Evolutionary conservation across 2,329 filamentous ascomycete species (phyloP).

Genomic region (Fragosphaeria purpurea): DNA sequence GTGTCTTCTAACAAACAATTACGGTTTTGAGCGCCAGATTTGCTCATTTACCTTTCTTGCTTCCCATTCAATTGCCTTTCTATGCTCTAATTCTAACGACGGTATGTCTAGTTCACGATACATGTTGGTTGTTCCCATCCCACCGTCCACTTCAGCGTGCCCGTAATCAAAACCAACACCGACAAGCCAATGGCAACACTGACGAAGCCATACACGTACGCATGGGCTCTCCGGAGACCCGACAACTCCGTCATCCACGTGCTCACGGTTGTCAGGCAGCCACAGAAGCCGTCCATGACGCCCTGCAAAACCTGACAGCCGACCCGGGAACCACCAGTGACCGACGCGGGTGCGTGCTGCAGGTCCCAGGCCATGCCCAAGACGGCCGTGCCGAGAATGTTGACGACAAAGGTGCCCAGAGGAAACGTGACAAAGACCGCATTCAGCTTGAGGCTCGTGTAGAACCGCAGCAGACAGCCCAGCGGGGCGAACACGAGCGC

Average conservation of each 20-base stretch:
- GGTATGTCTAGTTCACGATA: neutral
- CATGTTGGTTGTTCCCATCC: neutral
- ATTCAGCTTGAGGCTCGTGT: slow-evolving; percentile 61
- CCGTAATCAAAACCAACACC: neutral
- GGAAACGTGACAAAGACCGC: slow-evolving; percentile 55
- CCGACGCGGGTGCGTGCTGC: slow-evolving; percentile 41
- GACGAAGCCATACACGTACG: neutral
- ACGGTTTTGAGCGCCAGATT: no score
- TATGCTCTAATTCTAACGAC: no score
- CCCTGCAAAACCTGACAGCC: no score
- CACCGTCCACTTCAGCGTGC: neutral
- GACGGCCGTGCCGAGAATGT: slow-evolving; percentile 67
- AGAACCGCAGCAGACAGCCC: slow-evolving; percentile 67
- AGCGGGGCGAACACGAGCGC: slow-evolving; percentile 71
- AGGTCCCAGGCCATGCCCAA: slow-evolving; percentile 69
- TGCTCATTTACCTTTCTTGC: no score
- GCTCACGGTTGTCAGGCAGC: no score
- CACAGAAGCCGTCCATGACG: no score
- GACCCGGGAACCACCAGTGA: no score
- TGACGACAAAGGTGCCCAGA: slow-evolving; percentile 73
- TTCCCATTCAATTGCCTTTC: no score
- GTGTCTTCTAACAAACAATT: no score
- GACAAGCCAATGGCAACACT: neutral
- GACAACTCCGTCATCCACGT: no score
- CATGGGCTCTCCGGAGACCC: no score